Percentiles rank a stretch among this genome's conserved stretches.
Evolutionary conservation across 768 basidiomycete genomes (phyloP).

Genomic region (Sutorius australiensis): DNA sequence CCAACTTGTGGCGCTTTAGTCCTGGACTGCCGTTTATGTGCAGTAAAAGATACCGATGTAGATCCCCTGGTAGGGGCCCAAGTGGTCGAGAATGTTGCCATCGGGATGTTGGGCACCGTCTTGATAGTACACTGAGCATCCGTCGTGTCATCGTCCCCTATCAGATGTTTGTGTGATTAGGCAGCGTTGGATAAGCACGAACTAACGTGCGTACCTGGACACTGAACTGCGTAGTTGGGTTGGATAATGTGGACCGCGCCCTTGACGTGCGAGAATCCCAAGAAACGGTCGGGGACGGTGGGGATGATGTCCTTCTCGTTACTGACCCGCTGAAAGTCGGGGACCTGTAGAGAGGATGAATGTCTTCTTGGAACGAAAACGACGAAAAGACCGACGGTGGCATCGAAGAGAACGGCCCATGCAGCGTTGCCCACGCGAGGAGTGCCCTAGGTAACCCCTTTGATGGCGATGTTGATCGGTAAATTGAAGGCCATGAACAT

Average conservation of each 20-base stretch:
- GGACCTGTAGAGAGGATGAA: conserved; percentile 8
- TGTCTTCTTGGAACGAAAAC: background rate
- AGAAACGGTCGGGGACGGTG: conserved; percentile 48
- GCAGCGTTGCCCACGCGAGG: conserved; percentile 29
- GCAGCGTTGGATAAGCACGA: background rate
- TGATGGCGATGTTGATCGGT: conserved; percentile 34
- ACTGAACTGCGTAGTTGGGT: conserved; percentile 35
- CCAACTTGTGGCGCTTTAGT: background rate
- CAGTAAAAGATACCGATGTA: conserved; percentile 47
- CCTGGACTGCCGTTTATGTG: conserved; percentile 19
- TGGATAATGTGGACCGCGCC: conserved; percentile 44
- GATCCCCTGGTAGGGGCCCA: conserved; percentile 56
- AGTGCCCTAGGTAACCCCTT: conserved; percentile 32
- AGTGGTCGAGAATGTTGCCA: conserved; percentile 51
- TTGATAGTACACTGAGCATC: conserved; percentile 51
- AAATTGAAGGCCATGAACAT: conserved; percentile 47
- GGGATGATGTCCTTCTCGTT: conserved; percentile 47
- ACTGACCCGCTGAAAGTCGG: conserved; percentile 28
- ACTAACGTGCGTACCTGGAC: conserved; percentile 33
- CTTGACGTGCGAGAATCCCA: conserved; percentile 43
- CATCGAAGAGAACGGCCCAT: conserved; percentile 29
- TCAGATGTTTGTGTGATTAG: background rate
- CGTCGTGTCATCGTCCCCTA: conserved; percentile 53
- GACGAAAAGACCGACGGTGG: conserved; percentile 13
- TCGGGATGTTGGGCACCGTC: conserved; percentile 52